Base-by-base conservation (phyloP, 257 asterid species). In the Datura wrightii region DNA sequence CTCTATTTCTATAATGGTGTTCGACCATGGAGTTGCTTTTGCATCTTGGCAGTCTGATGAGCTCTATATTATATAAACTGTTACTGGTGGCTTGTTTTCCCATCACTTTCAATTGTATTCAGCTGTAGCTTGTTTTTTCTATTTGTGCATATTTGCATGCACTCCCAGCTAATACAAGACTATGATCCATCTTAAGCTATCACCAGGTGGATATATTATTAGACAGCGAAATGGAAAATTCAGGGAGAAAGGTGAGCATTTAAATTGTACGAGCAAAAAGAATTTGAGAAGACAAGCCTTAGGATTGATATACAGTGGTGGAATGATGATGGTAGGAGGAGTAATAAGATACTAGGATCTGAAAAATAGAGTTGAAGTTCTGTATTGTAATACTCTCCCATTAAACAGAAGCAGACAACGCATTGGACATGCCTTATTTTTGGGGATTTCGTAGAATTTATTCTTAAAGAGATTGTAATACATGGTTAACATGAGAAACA, bases 111-210 rank as follows among this genome's bases (percentile, higher is more conserved):
- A 74, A 74, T 13, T 24, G 60, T 48, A 48, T 74, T 74, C 11
- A 76, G 46, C 82, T 31, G 14, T 76, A 50, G 62, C 50, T 14
- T 50, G 46, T 54, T 50, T 76, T 24, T 76, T 52, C 46, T 14
- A 76, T 14, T 76, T 76, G 63, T 50, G 42, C 59, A 76, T 37
- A 76, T 48, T 74, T 50, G 60, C 62, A 76, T 76, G 60, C 62
- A 11, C 80, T 44, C 56, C 80, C 59, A 19, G 60, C 31, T 52
- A 13, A 50, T 24, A 74, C 41, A 74, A 50, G 42, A 74, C 19
- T 50, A 48, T 74, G 3, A 48, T 48, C 81, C 59, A 74, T 48
- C 19, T 48, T 74, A 24, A 74, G 81, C 81, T 48, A 74, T 74
- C 74, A 36, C 36, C 6, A 31, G 62, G 62, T 52, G 82, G 62